phyloP scores from a whole-genome alignment of 2,329 filamentous ascomycete genomes.

The Colletotrichum navitas region DNA sequence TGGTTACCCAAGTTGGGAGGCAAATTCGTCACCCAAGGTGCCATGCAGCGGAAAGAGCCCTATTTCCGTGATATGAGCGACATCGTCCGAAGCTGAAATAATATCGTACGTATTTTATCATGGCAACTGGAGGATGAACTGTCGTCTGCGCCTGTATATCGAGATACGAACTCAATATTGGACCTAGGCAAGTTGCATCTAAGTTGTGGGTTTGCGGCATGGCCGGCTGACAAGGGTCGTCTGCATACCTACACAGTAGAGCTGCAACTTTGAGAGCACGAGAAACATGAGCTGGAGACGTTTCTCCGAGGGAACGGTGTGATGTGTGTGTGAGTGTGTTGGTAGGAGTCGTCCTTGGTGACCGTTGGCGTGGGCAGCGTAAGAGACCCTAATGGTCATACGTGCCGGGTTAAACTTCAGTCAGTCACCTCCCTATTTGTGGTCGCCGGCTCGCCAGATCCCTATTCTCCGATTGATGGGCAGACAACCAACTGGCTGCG shows the following conservation, averaged over 20 bases:
- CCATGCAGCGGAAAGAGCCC: not conserved
- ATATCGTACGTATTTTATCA: not conserved
- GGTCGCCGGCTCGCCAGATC: conserved; percentile 18
- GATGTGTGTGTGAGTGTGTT: conserved; percentile 3
- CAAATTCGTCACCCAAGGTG: conserved; percentile 1
- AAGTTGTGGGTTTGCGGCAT: conserved; percentile 8
- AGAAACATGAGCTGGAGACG: conserved; percentile 19
- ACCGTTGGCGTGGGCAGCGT: not conserved
- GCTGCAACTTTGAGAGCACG: conserved; percentile 23
- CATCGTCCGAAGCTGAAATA: conserved; percentile 1
- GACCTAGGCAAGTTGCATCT: conserved; percentile 1
- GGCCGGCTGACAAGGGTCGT: conserved; percentile 1
- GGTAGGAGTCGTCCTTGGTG: not conserved
- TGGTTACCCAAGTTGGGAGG: not conserved
- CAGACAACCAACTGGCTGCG: conserved; percentile 9
- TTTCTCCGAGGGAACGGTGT: conserved; percentile 17
- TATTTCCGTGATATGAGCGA: not conserved
- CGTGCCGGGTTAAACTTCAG: conserved; percentile 14
- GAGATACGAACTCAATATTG: conserved; percentile 8
- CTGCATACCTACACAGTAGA: not conserved
- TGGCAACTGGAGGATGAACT: conserved; percentile 1
- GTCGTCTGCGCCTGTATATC: not conserved
- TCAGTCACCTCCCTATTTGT: conserved; percentile 10
- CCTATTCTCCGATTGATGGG: conserved; percentile 12
- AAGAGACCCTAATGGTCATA: not conserved